A percentile compares a stretch with the other conserved stretches of the same genome.
Evolutionary conservation across 1,284 basidiomycete species (phyloP).

Genomic region (Trichosporon asahii): DNA sequence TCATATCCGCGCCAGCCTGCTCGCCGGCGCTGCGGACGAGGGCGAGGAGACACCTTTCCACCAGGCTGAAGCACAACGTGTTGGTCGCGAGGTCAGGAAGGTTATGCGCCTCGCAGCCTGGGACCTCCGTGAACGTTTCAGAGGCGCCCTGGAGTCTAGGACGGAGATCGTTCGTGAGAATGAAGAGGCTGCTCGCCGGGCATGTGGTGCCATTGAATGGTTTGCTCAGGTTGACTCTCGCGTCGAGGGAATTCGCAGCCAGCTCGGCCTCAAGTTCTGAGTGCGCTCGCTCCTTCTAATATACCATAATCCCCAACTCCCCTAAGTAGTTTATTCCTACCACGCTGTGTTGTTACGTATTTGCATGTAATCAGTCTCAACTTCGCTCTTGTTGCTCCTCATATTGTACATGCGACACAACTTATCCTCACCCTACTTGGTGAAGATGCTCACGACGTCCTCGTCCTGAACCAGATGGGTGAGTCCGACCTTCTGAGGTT

Average conservation of each 20-base stretch:
- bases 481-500: conserved; percentile 88
- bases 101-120: conserved; percentile 88
- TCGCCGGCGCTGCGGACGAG: conserved; percentile 40
- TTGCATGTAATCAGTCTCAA: not conserved
- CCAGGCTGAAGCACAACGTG: conserved; percentile 66
- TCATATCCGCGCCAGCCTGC: conserved; percentile 59
- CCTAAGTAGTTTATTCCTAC: not conserved
- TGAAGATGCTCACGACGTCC: conserved; percentile 64
- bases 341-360: conserved; percentile 5
- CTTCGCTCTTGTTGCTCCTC: not conserved
- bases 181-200: conserved; percentile 69
- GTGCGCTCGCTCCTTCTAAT: not conserved
- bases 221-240: conserved; percentile 62
- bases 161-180: conserved; percentile 70
- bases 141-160: conserved; percentile 71
- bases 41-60: conserved; percentile 58
- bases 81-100: conserved; percentile 86
- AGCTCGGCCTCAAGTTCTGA: conserved; percentile 39
- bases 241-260: conserved; percentile 58
- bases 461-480: conserved; percentile 85
- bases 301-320: not conserved
- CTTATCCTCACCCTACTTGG: conserved; percentile 40
- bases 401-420: not conserved
- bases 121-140: conserved; percentile 84
- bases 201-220: conserved; percentile 68